Base-by-base conservation (phyloP, 164 flowering plant genomes). In the Euptelea pleiosperma region DNA sequence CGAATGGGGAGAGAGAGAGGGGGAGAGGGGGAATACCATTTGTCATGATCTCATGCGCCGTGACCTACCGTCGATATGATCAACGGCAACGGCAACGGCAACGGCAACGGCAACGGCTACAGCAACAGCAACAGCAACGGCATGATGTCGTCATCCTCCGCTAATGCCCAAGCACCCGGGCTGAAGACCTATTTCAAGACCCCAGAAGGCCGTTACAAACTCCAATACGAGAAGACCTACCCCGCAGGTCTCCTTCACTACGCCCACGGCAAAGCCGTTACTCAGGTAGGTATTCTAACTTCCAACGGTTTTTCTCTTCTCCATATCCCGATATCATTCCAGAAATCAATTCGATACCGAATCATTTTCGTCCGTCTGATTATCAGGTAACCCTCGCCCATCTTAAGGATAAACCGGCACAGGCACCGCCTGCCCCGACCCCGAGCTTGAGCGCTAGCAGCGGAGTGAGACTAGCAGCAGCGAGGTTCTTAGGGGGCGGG, bases 161-260 rank as follows among this genome's bases (percentile, higher is more conserved):
- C n/a, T n/a, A 74, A 71, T 59, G 50, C 81, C 11, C 88, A 82
- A 65, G 70, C 86, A 12, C 74, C 80, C 18, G 90, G 90, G 4
- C 69, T 92, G 22, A 92, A 92, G 76, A 89, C 93, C 31, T 87
- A 92, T 71, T 92, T 92, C 79, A 92, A 92, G 69, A 92, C 98
- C 60, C 96, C 98, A 0, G 98, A 92, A 57, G 98, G 98, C 3
- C 76, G 90, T 26, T 92, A 89, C 64, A 92, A 89, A 81, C 91
- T 89, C 37, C 93, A 84, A 37, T 87, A 79, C 41, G 98, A 89
- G 75, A 92, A 92, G 71, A 80, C 93, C 15, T 82, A 84, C 37
- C 93, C 96, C 19, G 62, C 93, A 1, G 96, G 89, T 37, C 80
- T 87, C 31, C 89, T 92, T 69, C 96, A 85, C 66, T 89, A 83